Evolutionary conservation across 805 yeast genomes (phyloP).

Genomic region (Wickerhamiella spandovensis): DNA sequence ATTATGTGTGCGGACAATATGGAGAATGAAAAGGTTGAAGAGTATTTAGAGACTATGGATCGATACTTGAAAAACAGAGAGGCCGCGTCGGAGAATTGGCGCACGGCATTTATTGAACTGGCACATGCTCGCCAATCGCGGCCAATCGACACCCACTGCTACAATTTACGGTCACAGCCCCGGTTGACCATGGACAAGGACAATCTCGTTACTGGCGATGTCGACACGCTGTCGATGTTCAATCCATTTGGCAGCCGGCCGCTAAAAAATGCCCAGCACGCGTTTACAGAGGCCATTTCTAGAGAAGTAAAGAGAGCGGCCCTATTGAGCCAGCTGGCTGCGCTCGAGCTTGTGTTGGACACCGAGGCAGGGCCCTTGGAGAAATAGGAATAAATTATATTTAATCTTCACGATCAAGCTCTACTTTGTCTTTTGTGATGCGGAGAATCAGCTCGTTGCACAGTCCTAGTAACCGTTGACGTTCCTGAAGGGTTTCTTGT

Average conservation of each 20-base stretch:
- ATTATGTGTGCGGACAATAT: too few species aligned
- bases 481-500: slow-evolving; percentile 42
- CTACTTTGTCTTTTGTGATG: slow-evolving; percentile 37
- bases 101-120: slow-evolving; percentile 10
- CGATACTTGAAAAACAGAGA: slow-evolving; percentile 7
- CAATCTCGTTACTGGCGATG: slow-evolving; percentile 8
- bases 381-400: too few species aligned
- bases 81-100: slow-evolving; percentile 9
- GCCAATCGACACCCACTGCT: slow-evolving; percentile 1
- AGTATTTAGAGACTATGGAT: slow-evolving; percentile 8
- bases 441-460: slow-evolving; percentile 54
- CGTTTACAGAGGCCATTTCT: slow-evolving; percentile 27
- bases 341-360: not conserved
- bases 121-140: slow-evolving; percentile 7
- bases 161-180: slow-evolving; percentile 6
- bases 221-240: slow-evolving; percentile 34
- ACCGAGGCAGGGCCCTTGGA: too few species aligned
- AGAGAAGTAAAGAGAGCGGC: slow-evolving; percentile 2
- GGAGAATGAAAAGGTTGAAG: slow-evolving; percentile 10
- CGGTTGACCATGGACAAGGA: slow-evolving; percentile 7
- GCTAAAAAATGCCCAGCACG: slow-evolving; percentile 28
- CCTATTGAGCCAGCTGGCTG: not conserved
- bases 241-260: slow-evolving; percentile 34
- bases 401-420: slow-evolving; percentile 14
- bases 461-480: slow-evolving; percentile 46